These are phyloP conservation scores for Fraxinus americana DNA, from an alignment of 257 asterid species.

Conservation along the genomic window DNA sequence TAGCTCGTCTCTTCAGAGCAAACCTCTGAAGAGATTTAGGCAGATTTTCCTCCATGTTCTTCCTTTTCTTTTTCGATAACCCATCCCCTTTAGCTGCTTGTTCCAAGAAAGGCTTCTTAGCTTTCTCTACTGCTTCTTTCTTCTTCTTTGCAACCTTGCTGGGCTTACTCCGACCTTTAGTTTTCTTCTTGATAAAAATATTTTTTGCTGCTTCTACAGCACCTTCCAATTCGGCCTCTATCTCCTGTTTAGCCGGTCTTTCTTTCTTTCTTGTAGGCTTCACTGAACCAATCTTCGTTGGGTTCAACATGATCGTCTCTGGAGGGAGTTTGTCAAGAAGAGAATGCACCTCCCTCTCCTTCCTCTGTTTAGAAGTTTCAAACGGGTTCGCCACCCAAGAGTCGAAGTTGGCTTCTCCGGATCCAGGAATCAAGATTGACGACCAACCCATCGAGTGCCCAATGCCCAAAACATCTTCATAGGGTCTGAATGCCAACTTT, in stretches of 20 bases:
- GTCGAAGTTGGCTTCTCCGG: slow-evolving; percentile 94
- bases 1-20: slow-evolving; percentile 45
- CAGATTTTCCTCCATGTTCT: slow-evolving; percentile 45
- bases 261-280: slow-evolving; percentile 57
- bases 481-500: slow-evolving; percentile 69
- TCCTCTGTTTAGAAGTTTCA: slow-evolving; percentile 82
- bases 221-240: slow-evolving; percentile 61
- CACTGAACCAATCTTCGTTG: slow-evolving; percentile 82
- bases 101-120: slow-evolving; percentile 67
- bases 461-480: slow-evolving; percentile 81
- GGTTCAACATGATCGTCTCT: slow-evolving; percentile 94
- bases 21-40: slow-evolving; percentile 76
- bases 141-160: slow-evolving; percentile 76
- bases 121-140: slow-evolving; percentile 62
- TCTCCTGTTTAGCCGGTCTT: slow-evolving; percentile 52
- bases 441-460: slow-evolving; percentile 98
- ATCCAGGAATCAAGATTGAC: slow-evolving; percentile 68
- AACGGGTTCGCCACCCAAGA: slow-evolving; percentile 87
- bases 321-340: slow-evolving; percentile 97
- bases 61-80: slow-evolving; percentile 55
- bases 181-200: slow-evolving; percentile 60
- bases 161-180: slow-evolving; percentile 89
- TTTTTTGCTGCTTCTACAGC: slow-evolving; percentile 69
- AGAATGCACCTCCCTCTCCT: slow-evolving; percentile 77
- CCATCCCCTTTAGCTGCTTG: slow-evolving; percentile 36